Evolutionary conservation across 1,139 yeast species (phyloP), one percentile per base, ranked within the genome.

Genomic region (Sugiyamaella novakii): DNA sequence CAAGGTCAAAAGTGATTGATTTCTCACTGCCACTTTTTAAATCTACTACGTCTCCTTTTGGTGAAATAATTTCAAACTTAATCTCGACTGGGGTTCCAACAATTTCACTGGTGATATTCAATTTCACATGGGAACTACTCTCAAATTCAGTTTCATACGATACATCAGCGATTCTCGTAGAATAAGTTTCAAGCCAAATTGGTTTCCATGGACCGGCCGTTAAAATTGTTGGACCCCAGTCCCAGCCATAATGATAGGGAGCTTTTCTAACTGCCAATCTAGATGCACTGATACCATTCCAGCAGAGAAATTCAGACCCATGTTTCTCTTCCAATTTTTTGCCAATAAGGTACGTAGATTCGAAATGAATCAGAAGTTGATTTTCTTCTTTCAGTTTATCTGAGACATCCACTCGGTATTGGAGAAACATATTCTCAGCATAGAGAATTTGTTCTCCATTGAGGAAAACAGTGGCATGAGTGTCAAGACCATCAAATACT

Each of bases 231-330:
- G 80, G 81, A 29, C 80, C 81, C 82, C 82, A 78, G 59, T 78
- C 82, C 82, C 82, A 78, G 2, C 82, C 82, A 58, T 68, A 78
- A 52, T 77, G 80, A 57, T 76, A 77, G 56, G 76, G 81, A 0
- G 81, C 78, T 58, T 78, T 78, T 52, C 82, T 64, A 6, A 73
- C 71, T 49, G 74, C 71, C 37, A 73, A 60, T 35, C 81, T 61
- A 31, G 67, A 59, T 5, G 69, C 46, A 40, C 73, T 77, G 15
- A 38, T 30, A 1, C 78, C 79, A 56, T 72, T 75, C 69, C 53
- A 73, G 61, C 11, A 56, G 8, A 42, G 41, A 24, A 42, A 42
- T 21, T 37, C 27, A 3, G 44, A 30, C 11, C 64, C 67, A 30
- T 60, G 55, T 29, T 50, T 43, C 19, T 57, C 48, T 39, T 63